A percentile compares a stretch with the other conserved stretches of the same genome.
Evolutionary conservation across 2,329 filamentous ascomycete genomes (phyloP).

Genomic region (Fusarium pseudonygamai): DNA sequence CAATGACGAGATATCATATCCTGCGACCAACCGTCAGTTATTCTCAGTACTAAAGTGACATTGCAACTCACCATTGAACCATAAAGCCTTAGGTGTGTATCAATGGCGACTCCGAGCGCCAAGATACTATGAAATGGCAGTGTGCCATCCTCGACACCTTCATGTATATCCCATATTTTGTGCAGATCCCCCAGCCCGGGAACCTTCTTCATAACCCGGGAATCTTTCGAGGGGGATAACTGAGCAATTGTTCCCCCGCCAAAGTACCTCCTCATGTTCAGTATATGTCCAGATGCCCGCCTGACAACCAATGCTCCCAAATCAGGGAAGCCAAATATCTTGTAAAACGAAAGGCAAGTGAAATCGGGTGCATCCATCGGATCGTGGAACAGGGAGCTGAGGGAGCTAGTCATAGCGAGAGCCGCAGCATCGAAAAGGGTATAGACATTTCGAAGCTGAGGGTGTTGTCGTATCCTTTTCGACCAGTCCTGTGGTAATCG

Average conservation of each 20-base stretch:
- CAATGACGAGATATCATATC: slow-evolving; percentile 67
- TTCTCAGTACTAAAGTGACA: not conserved
- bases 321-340: slow-evolving; percentile 75
- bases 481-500: slow-evolving; percentile 69
- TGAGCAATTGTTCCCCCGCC: slow-evolving; percentile 74
- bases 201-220: slow-evolving; percentile 49
- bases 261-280: slow-evolving; percentile 68
- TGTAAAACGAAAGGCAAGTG: slow-evolving; percentile 69
- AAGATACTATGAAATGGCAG: slow-evolving; percentile 72
- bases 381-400: slow-evolving; percentile 62
- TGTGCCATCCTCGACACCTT: slow-evolving; percentile 73
- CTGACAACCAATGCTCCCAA: slow-evolving; percentile 69
- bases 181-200: slow-evolving; percentile 50
- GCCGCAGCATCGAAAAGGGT: slow-evolving; percentile 71
- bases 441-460: slow-evolving; percentile 48
- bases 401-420: slow-evolving; percentile 67
- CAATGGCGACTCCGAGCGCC: slow-evolving; percentile 68
- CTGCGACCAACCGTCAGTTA: slow-evolving; percentile 12
- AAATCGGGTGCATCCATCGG: slow-evolving; percentile 66
- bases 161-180: slow-evolving; percentile 59
- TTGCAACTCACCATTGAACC: slow-evolving; percentile 57
- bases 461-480: slow-evolving; percentile 46
- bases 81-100: slow-evolving; percentile 64
- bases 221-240: slow-evolving; percentile 48
- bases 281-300: slow-evolving; percentile 63